A percentile compares a stretch with the other conserved stretches of the same genome.
Conservation (phyloP, 2,329 filamentous ascomycete species). For the Fusarium humuli region DNA sequence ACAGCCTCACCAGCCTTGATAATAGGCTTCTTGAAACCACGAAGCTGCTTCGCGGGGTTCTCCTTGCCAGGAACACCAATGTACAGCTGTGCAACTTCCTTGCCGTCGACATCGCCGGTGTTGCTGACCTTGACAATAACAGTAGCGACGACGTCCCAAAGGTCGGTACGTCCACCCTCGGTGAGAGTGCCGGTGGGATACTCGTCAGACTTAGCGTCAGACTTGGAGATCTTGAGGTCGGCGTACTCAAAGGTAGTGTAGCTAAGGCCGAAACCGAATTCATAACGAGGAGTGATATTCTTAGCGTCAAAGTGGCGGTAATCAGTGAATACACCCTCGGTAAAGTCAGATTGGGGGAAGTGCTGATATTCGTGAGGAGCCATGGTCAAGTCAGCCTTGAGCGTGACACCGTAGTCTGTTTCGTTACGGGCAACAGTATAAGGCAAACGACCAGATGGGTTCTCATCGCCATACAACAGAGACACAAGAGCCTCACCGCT, state of each 20-base stretch:
- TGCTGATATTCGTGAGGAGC: background rate
- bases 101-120: background rate
- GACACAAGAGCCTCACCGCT: slow-evolving; percentile 66
- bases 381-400: slow-evolving; percentile 6
- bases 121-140: slow-evolving; percentile 4
- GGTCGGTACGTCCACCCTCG: background rate
- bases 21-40: slow-evolving; percentile 7
- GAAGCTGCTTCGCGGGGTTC: background rate
- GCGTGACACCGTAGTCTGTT: background rate
- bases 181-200: background rate
- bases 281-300: slow-evolving; percentile 71
- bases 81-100: slow-evolving; percentile 18
- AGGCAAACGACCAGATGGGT: slow-evolving; percentile 67
- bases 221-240: background rate
- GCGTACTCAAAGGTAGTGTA: slow-evolving; percentile 70
- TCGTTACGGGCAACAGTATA: slow-evolving; percentile 70
- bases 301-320: slow-evolving; percentile 81
- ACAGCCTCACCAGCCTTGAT: background rate
- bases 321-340: slow-evolving; percentile 54
- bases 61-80: background rate
- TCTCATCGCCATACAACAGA: slow-evolving; percentile 68
- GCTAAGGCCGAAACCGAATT: slow-evolving; percentile 81
- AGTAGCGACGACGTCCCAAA: slow-evolving; percentile 10
- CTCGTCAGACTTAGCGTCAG: background rate
- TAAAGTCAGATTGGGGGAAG: slow-evolving; percentile 8